A percentile compares a stretch with the other conserved stretches of the same genome.
phyloP scores from a whole-genome alignment of 257 asterid genomes.

The Salvia miltiorrhiza region DNA sequence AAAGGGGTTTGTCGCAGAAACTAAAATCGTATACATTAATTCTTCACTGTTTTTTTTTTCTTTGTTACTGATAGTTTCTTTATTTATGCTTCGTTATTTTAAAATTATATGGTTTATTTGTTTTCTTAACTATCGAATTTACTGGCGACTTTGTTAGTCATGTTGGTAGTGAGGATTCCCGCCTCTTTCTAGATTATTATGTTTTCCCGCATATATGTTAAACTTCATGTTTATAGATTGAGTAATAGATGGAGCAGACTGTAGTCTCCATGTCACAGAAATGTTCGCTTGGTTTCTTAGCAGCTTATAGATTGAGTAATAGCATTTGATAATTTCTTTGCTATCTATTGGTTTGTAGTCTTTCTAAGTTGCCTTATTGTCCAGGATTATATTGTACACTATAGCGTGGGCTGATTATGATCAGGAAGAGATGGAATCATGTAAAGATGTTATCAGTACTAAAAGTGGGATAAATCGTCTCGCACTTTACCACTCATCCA shows the following conservation, averaged over 20 bases:
- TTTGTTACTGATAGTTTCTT: conserved; percentile 29
- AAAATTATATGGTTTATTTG: neutral
- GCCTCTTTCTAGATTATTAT: neutral
- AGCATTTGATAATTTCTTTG: neutral
- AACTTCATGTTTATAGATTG: neutral
- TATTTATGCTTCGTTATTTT: neutral
- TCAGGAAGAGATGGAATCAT: conserved; percentile 49
- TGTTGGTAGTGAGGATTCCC: neutral
- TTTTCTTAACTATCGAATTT: neutral
- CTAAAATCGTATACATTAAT: conserved; percentile 71
- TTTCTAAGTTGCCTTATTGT: conserved; percentile 9
- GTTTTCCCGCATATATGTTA: neutral
- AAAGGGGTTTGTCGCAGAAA: conserved; percentile 66
- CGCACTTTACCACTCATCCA: conserved; percentile 74
- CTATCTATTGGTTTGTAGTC: neutral
- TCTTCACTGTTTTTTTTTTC: conserved; percentile 26
- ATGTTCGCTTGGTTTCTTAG: neutral
- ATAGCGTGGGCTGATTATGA: conserved; percentile 73
- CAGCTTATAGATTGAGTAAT: no score
- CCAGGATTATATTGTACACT: conserved; percentile 79
- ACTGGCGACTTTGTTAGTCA: neutral
- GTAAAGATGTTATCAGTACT: conserved; percentile 61
- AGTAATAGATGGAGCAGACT: neutral
- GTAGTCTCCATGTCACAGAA: neutral
- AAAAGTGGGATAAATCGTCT: conserved; percentile 60